These are phyloP conservation scores for Cladosporium phlei DNA, from an alignment of 2,329 filamentous ascomycete species.

Conservation along the genomic window DNA sequence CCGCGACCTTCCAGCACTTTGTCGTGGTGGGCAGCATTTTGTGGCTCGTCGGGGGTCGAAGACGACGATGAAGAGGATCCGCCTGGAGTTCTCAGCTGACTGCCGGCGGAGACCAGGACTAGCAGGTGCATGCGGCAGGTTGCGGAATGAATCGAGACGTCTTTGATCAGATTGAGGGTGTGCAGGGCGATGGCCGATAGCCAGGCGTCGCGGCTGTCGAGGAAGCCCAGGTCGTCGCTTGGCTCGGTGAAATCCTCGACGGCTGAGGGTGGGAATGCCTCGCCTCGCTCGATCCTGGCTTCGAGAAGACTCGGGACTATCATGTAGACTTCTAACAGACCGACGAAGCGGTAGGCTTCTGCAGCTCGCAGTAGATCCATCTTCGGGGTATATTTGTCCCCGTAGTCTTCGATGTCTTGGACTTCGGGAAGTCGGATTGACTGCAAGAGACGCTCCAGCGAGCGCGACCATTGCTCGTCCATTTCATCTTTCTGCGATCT, in stretches of 20 bases:
- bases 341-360: slow-evolving; percentile 50
- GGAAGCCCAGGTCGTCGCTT: slow-evolving; percentile 7
- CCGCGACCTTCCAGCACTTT: slow-evolving; percentile 36
- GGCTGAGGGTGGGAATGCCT: slow-evolving; percentile 16
- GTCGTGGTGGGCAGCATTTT: slow-evolving; percentile 33
- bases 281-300: slow-evolving; percentile 2
- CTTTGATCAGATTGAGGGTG: slow-evolving; percentile 46
- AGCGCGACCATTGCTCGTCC: slow-evolving; percentile 34
- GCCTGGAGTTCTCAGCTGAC: slow-evolving; percentile 45
- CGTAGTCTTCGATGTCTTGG: slow-evolving; percentile 47
- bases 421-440: slow-evolving; percentile 43
- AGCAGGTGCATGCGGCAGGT: slow-evolving; percentile 52
- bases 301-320: slow-evolving; percentile 43
- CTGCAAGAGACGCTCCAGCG: slow-evolving; percentile 47
- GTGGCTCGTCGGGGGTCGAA: slow-evolving; percentile 39
- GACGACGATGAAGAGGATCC: too few species aligned
- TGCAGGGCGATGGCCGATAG: slow-evolving; percentile 49
- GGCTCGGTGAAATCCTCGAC: slow-evolving; percentile 22
- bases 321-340: slow-evolving; percentile 52
- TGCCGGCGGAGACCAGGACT: slow-evolving; percentile 47
- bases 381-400: slow-evolving; percentile 49
- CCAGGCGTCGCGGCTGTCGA: slow-evolving; percentile 36
- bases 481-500: slow-evolving; percentile 15
- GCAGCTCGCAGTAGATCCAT: slow-evolving; percentile 51
- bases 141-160: slow-evolving; percentile 49